Evolutionary conservation across 805 yeast genomes (phyloP).

Genomic region (Ogataea ganodermae): DNA sequence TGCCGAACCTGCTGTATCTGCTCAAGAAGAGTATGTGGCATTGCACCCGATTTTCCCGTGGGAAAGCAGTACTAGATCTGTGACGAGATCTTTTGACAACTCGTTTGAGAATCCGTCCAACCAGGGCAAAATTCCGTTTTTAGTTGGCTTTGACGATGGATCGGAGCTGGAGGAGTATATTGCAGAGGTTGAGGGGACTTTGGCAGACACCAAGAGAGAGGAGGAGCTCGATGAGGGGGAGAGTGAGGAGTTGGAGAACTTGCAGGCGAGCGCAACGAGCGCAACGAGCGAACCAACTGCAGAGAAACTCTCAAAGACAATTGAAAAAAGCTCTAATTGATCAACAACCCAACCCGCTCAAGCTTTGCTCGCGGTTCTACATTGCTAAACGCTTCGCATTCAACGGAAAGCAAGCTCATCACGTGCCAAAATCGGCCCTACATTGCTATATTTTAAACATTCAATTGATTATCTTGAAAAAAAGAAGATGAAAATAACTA

Average conservation of each 20-base stretch:
- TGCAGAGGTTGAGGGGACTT: constrained; percentile 5
- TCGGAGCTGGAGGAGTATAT: constrained; percentile 15
- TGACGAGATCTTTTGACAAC: constrained; percentile 25
- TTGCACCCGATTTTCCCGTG: constrained; percentile 40
- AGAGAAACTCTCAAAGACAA: too few relatives aligned
- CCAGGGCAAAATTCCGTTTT: constrained; percentile 9
- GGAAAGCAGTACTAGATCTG: constrained; percentile 25
- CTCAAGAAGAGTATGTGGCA: constrained; percentile 25
- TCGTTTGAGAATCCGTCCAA: neutral
- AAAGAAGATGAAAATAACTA: too few relatives aligned
- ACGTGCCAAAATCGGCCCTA: too few relatives aligned
- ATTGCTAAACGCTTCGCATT: too few relatives aligned
- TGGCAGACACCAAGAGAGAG: constrained; percentile 10
- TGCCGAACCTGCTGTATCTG: neutral
- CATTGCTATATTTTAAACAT: too few relatives aligned
- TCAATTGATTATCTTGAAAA: too few relatives aligned
- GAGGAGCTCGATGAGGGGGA: constrained; percentile 19
- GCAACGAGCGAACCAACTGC: too few relatives aligned
- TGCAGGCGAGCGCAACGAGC: constrained; percentile 8
- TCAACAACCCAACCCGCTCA: too few relatives aligned
- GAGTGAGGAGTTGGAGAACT: constrained; percentile 9
- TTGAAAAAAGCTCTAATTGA: too few relatives aligned
- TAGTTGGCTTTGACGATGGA: constrained; percentile 19
- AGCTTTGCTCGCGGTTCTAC: too few relatives aligned
- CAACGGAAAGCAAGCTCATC: too few relatives aligned